A percentile compares a stretch with the other conserved stretches of the same genome.
These are phyloP conservation scores for Auricularia auricula-judae DNA, from an alignment of 768 basidiomycete species.

Conservation along the genomic window DNA sequence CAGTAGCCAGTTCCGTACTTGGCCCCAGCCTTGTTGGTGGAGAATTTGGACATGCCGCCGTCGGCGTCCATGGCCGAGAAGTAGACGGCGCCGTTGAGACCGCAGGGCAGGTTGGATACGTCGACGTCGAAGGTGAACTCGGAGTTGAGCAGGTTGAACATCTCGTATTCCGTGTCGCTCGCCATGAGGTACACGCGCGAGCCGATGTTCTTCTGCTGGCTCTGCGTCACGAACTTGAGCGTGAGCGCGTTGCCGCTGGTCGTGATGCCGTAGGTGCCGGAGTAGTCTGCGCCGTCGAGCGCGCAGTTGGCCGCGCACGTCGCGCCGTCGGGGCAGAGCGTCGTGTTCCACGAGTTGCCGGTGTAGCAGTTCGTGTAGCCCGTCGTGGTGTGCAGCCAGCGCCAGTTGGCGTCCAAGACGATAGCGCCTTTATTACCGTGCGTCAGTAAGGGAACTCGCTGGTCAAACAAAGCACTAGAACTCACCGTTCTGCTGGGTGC, in stretches of 20 bases:
- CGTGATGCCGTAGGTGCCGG: slow-evolving; percentile 42
- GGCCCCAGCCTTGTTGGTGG: slow-evolving; percentile 33
- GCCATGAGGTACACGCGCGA: slow-evolving; percentile 40
- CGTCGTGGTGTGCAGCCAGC: slow-evolving; percentile 20
- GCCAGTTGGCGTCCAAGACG: slow-evolving; percentile 5
- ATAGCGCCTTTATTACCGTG: not conserved
- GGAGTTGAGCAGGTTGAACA: slow-evolving; percentile 42
- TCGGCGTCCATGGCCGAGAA: slow-evolving; percentile 50
- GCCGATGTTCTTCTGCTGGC: slow-evolving; percentile 17
- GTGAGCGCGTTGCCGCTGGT: slow-evolving; percentile 34
- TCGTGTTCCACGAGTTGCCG: slow-evolving; percentile 43
- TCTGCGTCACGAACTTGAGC: slow-evolving; percentile 36
- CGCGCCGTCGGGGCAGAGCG: slow-evolving; percentile 36
- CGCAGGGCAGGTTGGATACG: slow-evolving; percentile 44
- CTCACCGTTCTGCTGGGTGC: too few relatives aligned
- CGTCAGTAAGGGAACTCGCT: too few relatives aligned
- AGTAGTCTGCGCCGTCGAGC: slow-evolving; percentile 29
- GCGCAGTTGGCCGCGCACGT: slow-evolving; percentile 30
- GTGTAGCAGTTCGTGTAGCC: slow-evolving; percentile 37
- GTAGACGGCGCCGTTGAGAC: slow-evolving; percentile 52
- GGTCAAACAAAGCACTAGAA: too few relatives aligned
- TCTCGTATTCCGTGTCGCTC: slow-evolving; percentile 30
- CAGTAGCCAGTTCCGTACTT: slow-evolving; percentile 32
- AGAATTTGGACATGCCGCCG: slow-evolving; percentile 37
- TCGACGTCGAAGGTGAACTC: slow-evolving; percentile 55